Conservation (phyloP, 768 basidiomycete species). For the Calocybe gangraenosa region DNA sequence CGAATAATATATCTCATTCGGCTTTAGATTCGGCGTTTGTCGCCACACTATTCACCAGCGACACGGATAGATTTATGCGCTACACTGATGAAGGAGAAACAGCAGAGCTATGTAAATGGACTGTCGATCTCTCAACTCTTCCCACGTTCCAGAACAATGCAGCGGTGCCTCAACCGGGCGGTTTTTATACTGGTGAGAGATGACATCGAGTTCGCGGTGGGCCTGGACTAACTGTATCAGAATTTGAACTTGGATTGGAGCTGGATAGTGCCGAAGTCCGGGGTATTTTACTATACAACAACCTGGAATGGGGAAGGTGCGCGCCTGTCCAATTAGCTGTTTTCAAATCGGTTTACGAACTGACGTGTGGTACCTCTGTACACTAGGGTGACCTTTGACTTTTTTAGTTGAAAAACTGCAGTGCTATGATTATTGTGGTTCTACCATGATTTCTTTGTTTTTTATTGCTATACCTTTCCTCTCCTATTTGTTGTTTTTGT, state of each 20-base stretch:
- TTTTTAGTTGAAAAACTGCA: slow-evolving; percentile 27
- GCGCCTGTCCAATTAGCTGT: too few species aligned
- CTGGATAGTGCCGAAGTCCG: slow-evolving; percentile 86
- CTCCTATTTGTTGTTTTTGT: slow-evolving; percentile 1
- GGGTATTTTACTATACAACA: slow-evolving; percentile 70
- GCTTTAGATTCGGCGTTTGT: slow-evolving; percentile 71
- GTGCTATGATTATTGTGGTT: too few species aligned
- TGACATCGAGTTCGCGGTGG: not conserved
- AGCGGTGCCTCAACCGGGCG: slow-evolving; percentile 45
- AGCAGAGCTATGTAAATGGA: slow-evolving; percentile 79
- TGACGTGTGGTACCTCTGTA: not conserved
- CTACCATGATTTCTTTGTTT: too few species aligned
- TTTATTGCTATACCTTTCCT: too few species aligned
- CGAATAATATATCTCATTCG: slow-evolving; percentile 5
- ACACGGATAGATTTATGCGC: slow-evolving; percentile 70
- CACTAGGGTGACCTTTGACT: slow-evolving; percentile 46
- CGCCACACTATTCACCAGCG: slow-evolving; percentile 78
- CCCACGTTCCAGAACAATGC: slow-evolving; percentile 78
- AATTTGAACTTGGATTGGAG: slow-evolving; percentile 82
- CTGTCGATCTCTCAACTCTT: slow-evolving; percentile 73
- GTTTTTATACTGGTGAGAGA: slow-evolving; percentile 76
- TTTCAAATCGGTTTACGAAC: slow-evolving; percentile 3
- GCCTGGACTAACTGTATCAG: slow-evolving; percentile 30
- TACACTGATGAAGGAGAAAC: slow-evolving; percentile 86
- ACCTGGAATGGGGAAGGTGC: slow-evolving; percentile 77